Conservation (phyloP, 305 asterid species). For the Fraxinus paxiana region DNA sequence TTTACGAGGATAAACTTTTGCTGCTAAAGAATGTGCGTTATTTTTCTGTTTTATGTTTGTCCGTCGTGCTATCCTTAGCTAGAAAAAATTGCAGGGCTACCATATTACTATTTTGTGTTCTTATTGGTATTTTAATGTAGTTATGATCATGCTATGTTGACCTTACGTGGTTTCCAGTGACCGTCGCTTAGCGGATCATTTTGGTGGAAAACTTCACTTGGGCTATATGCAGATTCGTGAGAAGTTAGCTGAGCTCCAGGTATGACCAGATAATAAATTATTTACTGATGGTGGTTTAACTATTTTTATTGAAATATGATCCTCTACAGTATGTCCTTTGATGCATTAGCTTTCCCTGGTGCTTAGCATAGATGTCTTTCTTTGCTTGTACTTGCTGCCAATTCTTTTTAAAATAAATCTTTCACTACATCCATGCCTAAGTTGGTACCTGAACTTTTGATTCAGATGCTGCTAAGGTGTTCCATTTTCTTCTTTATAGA, state of each 20-base stretch:
- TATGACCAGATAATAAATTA: conserved; percentile 27
- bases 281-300: background rate
- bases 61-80: conserved; percentile 56
- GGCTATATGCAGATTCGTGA: conserved; percentile 89
- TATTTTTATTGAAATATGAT: conserved; percentile 3
- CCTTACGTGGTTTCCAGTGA: conserved; percentile 55
- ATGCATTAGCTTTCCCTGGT: background rate
- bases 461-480: conserved; percentile 67
- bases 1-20: conserved; percentile 91
- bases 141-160: conserved; percentile 22
- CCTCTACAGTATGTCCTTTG: background rate
- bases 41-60: conserved; percentile 63
- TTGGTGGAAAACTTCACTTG: conserved; percentile 88
- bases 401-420: conserved; percentile 12
- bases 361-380: conserved; percentile 6
- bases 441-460: conserved; percentile 46
- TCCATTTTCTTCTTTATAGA: conserved; percentile 56
- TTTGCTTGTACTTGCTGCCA: conserved; percentile 19
- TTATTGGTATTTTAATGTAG: conserved; percentile 18
- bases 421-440: conserved; percentile 25
- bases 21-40: conserved; percentile 98
- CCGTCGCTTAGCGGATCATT: conserved; percentile 91
- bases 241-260: conserved; percentile 84
- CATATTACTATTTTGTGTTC: conserved; percentile 15
- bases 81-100: conserved; percentile 31